Evolutionary conservation across 208 protist genomes (phyloP).

Genomic region (Tritrichomonas musculus): DNA sequence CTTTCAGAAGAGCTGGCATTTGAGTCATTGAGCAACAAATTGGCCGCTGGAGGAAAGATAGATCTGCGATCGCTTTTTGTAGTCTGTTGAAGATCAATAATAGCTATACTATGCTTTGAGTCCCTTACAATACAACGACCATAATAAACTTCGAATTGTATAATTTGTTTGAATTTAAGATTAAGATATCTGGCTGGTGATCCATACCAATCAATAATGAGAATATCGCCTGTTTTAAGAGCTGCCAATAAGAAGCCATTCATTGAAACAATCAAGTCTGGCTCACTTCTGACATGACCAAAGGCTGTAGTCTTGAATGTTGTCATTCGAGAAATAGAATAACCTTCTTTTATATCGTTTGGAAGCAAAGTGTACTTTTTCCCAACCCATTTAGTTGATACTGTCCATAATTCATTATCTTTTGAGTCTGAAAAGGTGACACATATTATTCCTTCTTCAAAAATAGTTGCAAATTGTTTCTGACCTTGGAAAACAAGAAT

Average conservation of each 20-base stretch:
- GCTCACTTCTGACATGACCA: background rate
- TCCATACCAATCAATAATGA: background rate
- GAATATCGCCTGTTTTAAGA: background rate
- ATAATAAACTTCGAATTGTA: background rate
- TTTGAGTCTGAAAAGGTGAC: background rate
- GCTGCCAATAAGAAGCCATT: background rate
- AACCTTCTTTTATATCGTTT: background rate
- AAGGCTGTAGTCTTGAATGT: background rate
- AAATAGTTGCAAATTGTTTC: background rate
- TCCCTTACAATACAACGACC: background rate
- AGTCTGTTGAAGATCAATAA: too few species aligned
- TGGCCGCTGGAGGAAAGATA: background rate
- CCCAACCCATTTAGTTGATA: background rate
- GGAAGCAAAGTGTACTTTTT: background rate
- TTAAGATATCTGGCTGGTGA: background rate
- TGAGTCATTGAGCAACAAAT: too few species aligned
- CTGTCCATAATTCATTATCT: background rate
- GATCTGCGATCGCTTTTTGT: too few species aligned
- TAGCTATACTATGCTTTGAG: background rate
- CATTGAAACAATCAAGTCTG: background rate
- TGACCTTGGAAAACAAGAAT: background rate
- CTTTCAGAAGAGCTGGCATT: too few species aligned
- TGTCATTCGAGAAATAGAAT: background rate
- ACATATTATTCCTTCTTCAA: background rate
- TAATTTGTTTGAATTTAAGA: background rate